Evolutionary conservation across 352 stramenopile genomes (phyloP).

Genomic region (Pelagophyceae sp.): DNA sequence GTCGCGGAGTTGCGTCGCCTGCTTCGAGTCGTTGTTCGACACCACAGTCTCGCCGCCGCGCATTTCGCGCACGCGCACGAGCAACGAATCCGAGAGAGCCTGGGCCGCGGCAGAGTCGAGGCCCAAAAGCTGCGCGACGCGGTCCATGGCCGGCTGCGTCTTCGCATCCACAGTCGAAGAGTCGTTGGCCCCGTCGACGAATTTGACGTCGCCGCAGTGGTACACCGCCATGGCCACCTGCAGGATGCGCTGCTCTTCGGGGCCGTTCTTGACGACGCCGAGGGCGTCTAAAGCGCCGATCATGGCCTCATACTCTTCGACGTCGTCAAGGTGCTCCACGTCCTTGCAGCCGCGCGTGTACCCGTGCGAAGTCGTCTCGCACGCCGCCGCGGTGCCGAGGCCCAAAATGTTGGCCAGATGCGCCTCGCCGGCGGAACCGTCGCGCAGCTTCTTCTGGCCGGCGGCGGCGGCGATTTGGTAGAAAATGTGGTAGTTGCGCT

Average conservation of each 20-base stretch:
- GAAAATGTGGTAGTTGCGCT: slow-evolving; percentile 95
- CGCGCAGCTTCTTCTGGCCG: neutral
- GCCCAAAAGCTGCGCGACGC: neutral
- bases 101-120: neutral
- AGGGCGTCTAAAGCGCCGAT: slow-evolving; percentile 14
- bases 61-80: slow-evolving; percentile 20
- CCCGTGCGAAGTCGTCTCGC: neutral
- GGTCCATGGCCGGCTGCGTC: neutral
- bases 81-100: slow-evolving; percentile 13
- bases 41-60: neutral
- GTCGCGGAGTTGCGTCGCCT: slow-evolving; percentile 45
- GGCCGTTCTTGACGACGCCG: neutral
- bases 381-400: neutral
- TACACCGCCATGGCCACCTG: slow-evolving; percentile 14
- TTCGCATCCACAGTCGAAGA: neutral
- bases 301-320: slow-evolving; percentile 30
- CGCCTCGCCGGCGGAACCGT: neutral
- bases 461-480: slow-evolving; percentile 80
- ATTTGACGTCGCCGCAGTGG: neutral
- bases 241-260: slow-evolving; percentile 23
- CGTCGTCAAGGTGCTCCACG: slow-evolving; percentile 28
- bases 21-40: neutral
- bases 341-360: neutral
- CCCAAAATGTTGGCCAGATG: neutral
- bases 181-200: neutral